phyloP scores from a whole-genome alignment of 2,329 filamentous ascomycete genomes.

The Magnaporthales sp. region DNA sequence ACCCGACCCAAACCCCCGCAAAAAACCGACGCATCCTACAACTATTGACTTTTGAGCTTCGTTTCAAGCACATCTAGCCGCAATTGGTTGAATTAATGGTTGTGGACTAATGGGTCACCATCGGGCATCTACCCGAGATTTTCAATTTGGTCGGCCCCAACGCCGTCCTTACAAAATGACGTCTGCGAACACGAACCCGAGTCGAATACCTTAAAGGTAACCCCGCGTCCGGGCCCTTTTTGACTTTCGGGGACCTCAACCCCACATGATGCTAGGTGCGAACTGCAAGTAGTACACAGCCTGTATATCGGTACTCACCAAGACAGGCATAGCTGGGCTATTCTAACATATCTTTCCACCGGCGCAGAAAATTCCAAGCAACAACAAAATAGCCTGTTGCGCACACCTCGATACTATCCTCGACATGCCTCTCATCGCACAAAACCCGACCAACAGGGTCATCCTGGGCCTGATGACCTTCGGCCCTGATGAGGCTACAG shows the following conservation, averaged over 20 bases:
- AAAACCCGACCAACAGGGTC: constrained; percentile 18
- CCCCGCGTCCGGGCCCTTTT: neutral
- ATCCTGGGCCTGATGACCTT: constrained; percentile 70
- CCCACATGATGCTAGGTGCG: neutral
- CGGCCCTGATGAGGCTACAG: constrained; percentile 41
- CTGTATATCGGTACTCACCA: neutral
- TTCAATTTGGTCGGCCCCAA: neutral
- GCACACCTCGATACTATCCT: neutral
- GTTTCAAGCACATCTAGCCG: neutral
- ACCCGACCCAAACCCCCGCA: neutral
- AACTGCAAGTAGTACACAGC: neutral
- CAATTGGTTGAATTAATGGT: neutral
- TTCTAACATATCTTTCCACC: neutral
- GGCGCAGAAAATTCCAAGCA: neutral
- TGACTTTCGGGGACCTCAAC: neutral
- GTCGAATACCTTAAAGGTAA: neutral
- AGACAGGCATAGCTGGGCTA: neutral
- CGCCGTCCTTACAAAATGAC: neutral
- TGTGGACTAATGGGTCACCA: neutral
- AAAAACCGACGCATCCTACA: neutral
- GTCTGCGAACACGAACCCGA: neutral
- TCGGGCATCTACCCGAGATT: neutral
- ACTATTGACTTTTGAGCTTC: neutral
- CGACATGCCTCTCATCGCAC: constrained; percentile 6
- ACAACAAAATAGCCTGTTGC: neutral